These are phyloP conservation scores for Pleurotus tuoliensis DNA, from an alignment of 768 basidiomycete species.

Conservation along the genomic window DNA sequence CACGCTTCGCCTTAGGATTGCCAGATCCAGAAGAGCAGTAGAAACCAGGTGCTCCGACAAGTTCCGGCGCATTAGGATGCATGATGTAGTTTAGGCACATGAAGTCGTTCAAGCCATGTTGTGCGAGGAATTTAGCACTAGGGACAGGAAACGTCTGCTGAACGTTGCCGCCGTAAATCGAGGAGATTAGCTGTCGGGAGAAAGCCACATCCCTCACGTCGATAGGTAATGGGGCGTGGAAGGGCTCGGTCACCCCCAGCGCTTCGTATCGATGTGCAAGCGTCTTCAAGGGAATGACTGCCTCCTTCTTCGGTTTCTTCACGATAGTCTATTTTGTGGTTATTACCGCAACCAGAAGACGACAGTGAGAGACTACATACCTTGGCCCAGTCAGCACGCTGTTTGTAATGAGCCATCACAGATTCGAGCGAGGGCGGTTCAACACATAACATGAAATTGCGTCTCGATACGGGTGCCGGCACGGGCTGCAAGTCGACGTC, in stretches of 20 bases:
- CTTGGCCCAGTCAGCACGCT: not conserved
- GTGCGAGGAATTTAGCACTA: slow-evolving; percentile 10
- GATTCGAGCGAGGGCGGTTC: not conserved
- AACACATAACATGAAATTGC: not conserved
- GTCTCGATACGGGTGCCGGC: not conserved
- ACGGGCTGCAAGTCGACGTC: not conserved
- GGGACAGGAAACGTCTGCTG: slow-evolving; percentile 25
- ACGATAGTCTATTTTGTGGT: slow-evolving; percentile 12
- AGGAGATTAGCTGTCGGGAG: slow-evolving; percentile 24
- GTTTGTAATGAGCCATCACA: not conserved
- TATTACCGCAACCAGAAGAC: not conserved
- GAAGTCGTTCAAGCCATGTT: slow-evolving; percentile 28
- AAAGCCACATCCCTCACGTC: slow-evolving; percentile 22
- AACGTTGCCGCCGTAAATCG: slow-evolving; percentile 29
- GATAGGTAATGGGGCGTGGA: slow-evolving; percentile 21
- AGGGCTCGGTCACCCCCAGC: slow-evolving; percentile 19
- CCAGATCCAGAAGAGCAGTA: slow-evolving; percentile 15
- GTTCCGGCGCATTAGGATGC: slow-evolving; percentile 31
- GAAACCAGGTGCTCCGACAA: slow-evolving; percentile 31
- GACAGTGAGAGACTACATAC: not conserved
- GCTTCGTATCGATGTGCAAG: slow-evolving; percentile 11
- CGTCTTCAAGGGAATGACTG: slow-evolving; percentile 5
- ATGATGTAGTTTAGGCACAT: slow-evolving; percentile 27
- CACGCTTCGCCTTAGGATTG: not conserved
- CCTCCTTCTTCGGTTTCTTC: slow-evolving; percentile 13